phyloP scores from a whole-genome alignment of 257 asterid species.

The Agastache rugosa region DNA sequence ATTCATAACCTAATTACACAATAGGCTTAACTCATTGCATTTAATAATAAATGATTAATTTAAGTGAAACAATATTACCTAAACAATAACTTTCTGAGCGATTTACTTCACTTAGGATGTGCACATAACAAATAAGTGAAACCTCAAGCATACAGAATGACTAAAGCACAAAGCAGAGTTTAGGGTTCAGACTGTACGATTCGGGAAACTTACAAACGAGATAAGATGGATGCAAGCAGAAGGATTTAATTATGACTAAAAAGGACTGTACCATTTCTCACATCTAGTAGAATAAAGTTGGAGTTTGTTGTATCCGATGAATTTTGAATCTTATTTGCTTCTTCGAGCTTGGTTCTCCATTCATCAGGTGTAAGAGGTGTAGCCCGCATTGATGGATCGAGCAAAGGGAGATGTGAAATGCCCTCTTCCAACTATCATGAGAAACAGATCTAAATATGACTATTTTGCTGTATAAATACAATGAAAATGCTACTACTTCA shows the following conservation, averaged over 20 bases:
- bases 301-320: conserved; percentile 38
- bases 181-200: background rate
- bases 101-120: background rate
- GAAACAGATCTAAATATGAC: conserved; percentile 25
- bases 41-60: background rate
- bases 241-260: background rate
- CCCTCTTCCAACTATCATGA: conserved; percentile 75
- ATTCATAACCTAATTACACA: conserved; percentile 78
- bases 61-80: background rate
- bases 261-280: conserved; percentile 78
- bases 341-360: conserved; percentile 81
- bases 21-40: conserved; percentile 28
- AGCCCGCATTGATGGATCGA: conserved; percentile 81
- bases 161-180: background rate
- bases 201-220: conserved; percentile 17
- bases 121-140: background rate
- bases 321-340: conserved; percentile 46
- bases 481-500: background rate
- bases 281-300: conserved; percentile 74
- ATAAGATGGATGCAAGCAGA: conserved; percentile 4
- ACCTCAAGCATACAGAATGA: conserved; percentile 24
- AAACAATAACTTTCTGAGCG: background rate
- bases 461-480: background rate
- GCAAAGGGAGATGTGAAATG: conserved; percentile 87
- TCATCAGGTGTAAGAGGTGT: conserved; percentile 84